These are phyloP conservation scores for Lactarius psammicola DNA, from an alignment of 768 basidiomycete species.

Conservation along the genomic window DNA sequence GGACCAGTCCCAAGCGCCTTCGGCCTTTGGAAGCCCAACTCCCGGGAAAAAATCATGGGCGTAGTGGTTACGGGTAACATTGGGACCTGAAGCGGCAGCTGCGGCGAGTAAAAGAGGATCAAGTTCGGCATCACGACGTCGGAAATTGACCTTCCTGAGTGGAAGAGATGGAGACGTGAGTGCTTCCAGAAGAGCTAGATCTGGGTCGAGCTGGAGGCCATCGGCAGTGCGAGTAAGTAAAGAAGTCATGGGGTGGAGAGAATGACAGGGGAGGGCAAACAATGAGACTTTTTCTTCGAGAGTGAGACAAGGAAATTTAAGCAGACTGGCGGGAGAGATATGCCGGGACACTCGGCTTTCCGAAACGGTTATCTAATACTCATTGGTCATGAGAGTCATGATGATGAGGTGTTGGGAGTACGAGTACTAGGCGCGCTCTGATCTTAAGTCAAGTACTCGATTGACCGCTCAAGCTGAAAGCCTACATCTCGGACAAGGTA, in stretches of 20 bases:
- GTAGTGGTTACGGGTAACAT: constrained; percentile 83
- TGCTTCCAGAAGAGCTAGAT: constrained; percentile 63
- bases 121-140: constrained; percentile 67
- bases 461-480: too few species aligned
- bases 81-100: constrained; percentile 68
- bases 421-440: too few species aligned
- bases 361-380: not conserved
- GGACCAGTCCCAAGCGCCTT: constrained; percentile 58
- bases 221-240: constrained; percentile 33
- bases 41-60: constrained; percentile 75
- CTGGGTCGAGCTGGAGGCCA: constrained; percentile 39
- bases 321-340: not conserved
- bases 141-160: constrained; percentile 42
- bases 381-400: not conserved
- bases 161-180: constrained; percentile 52
- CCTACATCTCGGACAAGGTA: not conserved
- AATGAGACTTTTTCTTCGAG: not conserved
- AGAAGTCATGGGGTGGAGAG: constrained; percentile 29
- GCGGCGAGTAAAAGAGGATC: constrained; percentile 81
- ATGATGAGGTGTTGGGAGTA: too few species aligned
- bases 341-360: not conserved
- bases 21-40: constrained; percentile 49
- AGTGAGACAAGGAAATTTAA: constrained; percentile 15
- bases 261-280: not conserved
- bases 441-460: too few species aligned